Conservation (phyloP, 192 early-diverging fungal species). For the Chytriomyces confervae region DNA sequence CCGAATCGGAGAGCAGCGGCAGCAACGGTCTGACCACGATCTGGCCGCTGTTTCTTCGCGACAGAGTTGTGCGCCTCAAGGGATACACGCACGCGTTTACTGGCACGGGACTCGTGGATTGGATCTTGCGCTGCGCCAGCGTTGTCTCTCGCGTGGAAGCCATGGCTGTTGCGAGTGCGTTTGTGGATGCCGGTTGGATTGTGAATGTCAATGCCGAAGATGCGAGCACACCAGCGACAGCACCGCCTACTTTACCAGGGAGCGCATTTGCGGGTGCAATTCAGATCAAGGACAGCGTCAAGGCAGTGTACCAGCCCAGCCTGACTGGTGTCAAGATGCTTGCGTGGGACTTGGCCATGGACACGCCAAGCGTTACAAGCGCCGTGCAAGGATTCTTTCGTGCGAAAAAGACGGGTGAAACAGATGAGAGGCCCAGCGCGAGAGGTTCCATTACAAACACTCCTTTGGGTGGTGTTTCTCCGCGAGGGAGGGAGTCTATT, state of each 20-base stretch:
- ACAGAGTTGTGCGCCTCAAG: conserved; percentile 36
- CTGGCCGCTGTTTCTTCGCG: conserved; percentile 35
- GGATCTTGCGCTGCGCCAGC: conserved; percentile 39
- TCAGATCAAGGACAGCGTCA: conserved; percentile 27
- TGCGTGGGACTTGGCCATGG: conserved; percentile 38
- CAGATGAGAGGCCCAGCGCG: conserved; percentile 4
- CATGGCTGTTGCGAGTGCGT: conserved; percentile 28
- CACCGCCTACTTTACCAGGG: too few relatives aligned
- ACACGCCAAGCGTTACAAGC: conserved; percentile 13
- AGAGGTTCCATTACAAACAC: too few relatives aligned
- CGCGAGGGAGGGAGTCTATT: conserved; percentile 5
- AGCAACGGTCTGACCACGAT: conserved; percentile 6
- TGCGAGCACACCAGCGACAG: background rate
- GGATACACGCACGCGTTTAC: conserved; percentile 42
- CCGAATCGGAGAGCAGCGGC: background rate
- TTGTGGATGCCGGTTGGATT: conserved; percentile 42
- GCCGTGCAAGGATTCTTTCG: conserved; percentile 19
- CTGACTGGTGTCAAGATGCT: conserved; percentile 22
- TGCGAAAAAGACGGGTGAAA: conserved; percentile 8
- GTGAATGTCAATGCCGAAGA: conserved; percentile 15
- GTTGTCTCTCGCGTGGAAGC: conserved; percentile 37
- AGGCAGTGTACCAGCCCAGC: conserved; percentile 45
- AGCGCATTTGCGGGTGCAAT: background rate
- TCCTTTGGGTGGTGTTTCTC: background rate
- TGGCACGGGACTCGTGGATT: conserved; percentile 39